Percentiles rank a stretch among this genome's conserved stretches.
Evolutionary conservation across 1,139 yeast species (phyloP).

Genomic region (Meyerozyma athensensis): DNA sequence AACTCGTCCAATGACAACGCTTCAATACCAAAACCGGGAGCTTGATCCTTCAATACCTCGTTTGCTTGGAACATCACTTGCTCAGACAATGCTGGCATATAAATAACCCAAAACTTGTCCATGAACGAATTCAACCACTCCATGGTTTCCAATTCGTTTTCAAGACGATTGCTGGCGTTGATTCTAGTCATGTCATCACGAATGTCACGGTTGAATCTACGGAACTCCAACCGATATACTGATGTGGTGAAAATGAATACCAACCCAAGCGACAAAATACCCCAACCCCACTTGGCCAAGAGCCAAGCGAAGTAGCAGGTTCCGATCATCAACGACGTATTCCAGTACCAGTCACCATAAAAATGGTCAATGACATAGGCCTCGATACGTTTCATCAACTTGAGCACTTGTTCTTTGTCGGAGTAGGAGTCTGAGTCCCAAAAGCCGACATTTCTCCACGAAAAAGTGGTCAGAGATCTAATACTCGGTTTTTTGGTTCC

Average conservation of each 20-base stretch:
- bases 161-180: constrained; percentile 55
- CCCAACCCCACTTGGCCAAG: constrained; percentile 52
- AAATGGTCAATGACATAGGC: constrained; percentile 64
- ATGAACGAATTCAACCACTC: constrained; percentile 75
- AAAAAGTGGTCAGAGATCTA: constrained; percentile 31
- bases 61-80: constrained; percentile 66
- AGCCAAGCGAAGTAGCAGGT: constrained; percentile 72
- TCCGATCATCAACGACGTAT: constrained; percentile 57
- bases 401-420: constrained; percentile 26
- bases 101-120: constrained; percentile 79
- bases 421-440: constrained; percentile 25
- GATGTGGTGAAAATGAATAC: constrained; percentile 60
- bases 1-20: constrained; percentile 68
- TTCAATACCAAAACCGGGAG: constrained; percentile 80
- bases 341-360: constrained; percentile 70
- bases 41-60: constrained; percentile 60
- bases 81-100: constrained; percentile 82
- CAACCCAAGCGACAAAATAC: constrained; percentile 52
- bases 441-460: constrained; percentile 40
- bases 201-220: constrained; percentile 67
- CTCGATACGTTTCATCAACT: constrained; percentile 34
- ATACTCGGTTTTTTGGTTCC: constrained; percentile 19
- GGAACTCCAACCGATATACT: constrained; percentile 63
- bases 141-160: constrained; percentile 64
- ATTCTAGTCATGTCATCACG: constrained; percentile 70